phyloP scores from a whole-genome alignment of 2,329 filamentous ascomycete species.

The Botryosphaeria agaves region DNA sequence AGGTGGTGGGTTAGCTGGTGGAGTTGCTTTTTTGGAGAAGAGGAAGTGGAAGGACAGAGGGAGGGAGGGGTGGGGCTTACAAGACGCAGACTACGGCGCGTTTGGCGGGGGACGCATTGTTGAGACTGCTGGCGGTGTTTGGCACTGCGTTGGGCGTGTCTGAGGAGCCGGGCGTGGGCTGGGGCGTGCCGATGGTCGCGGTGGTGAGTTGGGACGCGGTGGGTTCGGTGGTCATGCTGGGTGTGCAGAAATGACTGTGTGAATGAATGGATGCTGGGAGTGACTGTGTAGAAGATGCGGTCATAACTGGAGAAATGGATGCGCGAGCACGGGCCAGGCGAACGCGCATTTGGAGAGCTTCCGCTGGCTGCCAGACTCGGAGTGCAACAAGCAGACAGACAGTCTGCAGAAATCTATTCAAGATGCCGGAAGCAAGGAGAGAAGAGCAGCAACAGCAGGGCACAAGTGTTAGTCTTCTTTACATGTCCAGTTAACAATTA shows the following conservation, averaged over 20 bases:
- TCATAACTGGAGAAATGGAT: neutral
- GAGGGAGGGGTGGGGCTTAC: slow-evolving; percentile 22
- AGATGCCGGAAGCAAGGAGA: slow-evolving; percentile 5
- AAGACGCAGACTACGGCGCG: slow-evolving; percentile 74
- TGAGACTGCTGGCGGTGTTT: too few relatives aligned
- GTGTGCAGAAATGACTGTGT: too few relatives aligned
- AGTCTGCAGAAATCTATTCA: neutral
- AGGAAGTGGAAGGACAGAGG: too few relatives aligned
- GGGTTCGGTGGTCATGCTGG: neutral
- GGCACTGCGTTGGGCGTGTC: neutral
- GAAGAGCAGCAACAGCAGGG: slow-evolving; percentile 6
- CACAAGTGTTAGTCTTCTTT: slow-evolving; percentile 1
- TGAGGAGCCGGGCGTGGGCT: neutral
- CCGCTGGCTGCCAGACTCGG: neutral
- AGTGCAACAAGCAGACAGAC: neutral
- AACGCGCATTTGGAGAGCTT: neutral
- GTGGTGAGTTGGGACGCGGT: neutral
- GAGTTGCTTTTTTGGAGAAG: slow-evolving; percentile 1
- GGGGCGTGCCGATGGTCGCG: neutral
- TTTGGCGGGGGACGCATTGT: slow-evolving; percentile 13
- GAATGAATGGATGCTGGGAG: neutral
- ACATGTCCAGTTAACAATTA: slow-evolving; percentile 4
- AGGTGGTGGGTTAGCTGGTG: slow-evolving; percentile 7
- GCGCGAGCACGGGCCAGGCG: neutral
- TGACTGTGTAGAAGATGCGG: too few relatives aligned